These are phyloP conservation scores for Clarireedia paspali DNA, from an alignment of 2,329 filamentous ascomycete species.

Conservation along the genomic window DNA sequence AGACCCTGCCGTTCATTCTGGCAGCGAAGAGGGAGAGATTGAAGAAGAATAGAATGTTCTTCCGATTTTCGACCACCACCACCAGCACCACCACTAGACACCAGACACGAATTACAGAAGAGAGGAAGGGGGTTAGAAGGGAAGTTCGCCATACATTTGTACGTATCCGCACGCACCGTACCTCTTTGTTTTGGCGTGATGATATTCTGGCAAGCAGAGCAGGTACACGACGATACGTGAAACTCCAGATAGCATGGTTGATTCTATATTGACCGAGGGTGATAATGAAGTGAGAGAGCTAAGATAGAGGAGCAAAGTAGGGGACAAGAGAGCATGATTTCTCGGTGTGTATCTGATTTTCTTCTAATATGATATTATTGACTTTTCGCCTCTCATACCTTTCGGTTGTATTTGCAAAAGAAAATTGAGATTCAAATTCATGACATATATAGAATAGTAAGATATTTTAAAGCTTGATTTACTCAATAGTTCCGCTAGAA, in stretches of 20 bases:
- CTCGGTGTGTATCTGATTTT: slow-evolving; percentile 14
- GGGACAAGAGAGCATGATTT: slow-evolving; percentile 1
- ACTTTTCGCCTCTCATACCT: slow-evolving; percentile 10
- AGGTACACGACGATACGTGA: slow-evolving; percentile 8
- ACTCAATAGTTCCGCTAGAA: background rate
- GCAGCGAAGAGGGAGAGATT: slow-evolving; percentile 97
- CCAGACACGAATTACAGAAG: too few relatives aligned
- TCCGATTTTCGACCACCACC: background rate
- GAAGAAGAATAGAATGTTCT: slow-evolving; percentile 60
- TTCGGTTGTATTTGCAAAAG: background rate
- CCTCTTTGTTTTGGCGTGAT: slow-evolving; percentile 25
- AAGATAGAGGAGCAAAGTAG: background rate
- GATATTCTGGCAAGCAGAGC: slow-evolving; percentile 24
- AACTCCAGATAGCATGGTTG: background rate
- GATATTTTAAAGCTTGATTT: slow-evolving; percentile 11
- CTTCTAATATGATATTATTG: slow-evolving; percentile 9
- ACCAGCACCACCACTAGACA: too few relatives aligned
- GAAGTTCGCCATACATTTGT: slow-evolving; percentile 20
- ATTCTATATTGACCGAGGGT: background rate
- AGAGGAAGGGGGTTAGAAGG: background rate
- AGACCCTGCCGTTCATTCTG: slow-evolving; percentile 48
- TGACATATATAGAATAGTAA: slow-evolving; percentile 14
- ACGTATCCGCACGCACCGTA: slow-evolving; percentile 29
- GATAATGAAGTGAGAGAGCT: background rate
- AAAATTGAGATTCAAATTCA: slow-evolving; percentile 6